Evolutionary conservation across 1,139 yeast species (phyloP).

Genomic region (Protomyces lactucae-debilis): DNA sequence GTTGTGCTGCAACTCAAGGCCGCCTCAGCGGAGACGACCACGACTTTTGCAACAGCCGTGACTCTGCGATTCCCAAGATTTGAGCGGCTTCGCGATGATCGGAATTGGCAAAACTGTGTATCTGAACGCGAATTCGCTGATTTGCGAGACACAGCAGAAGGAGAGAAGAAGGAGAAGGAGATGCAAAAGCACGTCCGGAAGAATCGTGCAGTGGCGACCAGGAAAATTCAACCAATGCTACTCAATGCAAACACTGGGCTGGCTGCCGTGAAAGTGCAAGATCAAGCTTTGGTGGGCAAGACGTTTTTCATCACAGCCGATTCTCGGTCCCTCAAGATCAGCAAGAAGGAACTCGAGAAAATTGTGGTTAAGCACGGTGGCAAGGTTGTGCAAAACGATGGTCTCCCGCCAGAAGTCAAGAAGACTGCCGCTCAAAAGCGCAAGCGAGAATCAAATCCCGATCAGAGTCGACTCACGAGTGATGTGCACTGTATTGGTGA

Average conservation of each 20-base stretch:
- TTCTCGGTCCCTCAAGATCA: conserved; percentile 38
- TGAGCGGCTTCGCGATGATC: conserved; percentile 63
- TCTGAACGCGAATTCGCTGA: conserved; percentile 44
- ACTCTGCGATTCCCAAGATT: conserved; percentile 77
- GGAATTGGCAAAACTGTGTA: conserved; percentile 53
- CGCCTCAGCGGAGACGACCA: conserved; percentile 53
- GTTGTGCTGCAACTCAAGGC: conserved; percentile 83
- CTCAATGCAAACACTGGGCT: conserved; percentile 3
- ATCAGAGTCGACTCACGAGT: conserved; percentile 30
- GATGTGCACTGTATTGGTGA: conserved; percentile 48
- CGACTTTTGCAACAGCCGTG: conserved; percentile 56
- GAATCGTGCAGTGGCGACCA: background rate
- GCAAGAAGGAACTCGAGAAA: conserved; percentile 42
- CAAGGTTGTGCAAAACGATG: conserved; percentile 1
- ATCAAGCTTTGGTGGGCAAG: conserved; percentile 34
- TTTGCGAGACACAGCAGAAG: conserved; percentile 31
- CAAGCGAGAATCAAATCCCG: conserved; percentile 34
- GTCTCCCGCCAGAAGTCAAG: background rate
- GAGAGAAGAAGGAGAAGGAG: conserved; percentile 27
- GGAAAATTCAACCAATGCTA: background rate
- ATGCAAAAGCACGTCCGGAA: conserved; percentile 23
- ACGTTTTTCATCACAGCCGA: conserved; percentile 34
- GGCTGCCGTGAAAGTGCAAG: background rate
- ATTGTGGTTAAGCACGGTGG: conserved; percentile 34
- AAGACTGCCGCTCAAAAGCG: background rate